Evolutionary conservation across 306 rosid species (phyloP).

Genomic region (Pyrus communis): DNA sequence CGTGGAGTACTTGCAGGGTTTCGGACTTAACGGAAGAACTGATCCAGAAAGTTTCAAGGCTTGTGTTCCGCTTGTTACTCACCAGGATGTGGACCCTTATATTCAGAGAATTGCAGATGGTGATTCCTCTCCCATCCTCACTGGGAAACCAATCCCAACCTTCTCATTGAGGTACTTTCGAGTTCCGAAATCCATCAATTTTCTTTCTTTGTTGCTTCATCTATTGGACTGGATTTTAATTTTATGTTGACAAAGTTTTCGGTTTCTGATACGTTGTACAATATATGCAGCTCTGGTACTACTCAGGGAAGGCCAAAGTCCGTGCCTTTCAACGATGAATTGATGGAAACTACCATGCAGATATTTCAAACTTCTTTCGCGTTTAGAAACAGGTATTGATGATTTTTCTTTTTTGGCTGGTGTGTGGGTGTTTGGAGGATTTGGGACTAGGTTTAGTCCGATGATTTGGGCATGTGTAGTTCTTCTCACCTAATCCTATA

Average conservation of each 20-base stretch:
- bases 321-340: conserved; percentile 81
- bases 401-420: neutral
- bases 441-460: neutral
- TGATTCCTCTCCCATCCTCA: conserved; percentile 57
- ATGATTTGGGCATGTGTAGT: neutral
- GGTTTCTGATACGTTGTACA: conserved; percentile 5
- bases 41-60: conserved; percentile 76
- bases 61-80: conserved; percentile 67
- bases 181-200: neutral
- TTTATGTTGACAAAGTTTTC: neutral
- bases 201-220: neutral
- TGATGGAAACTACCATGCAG: conserved; percentile 70
- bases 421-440: no score
- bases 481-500: neutral
- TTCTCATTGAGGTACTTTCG: conserved; percentile 62
- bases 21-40: conserved; percentile 70
- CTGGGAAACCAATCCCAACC: conserved; percentile 68
- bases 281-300: conserved; percentile 79
- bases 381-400: conserved; percentile 63
- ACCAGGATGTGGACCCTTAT: conserved; percentile 59
- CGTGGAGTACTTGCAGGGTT: conserved; percentile 60
- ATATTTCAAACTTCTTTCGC: conserved; percentile 78
- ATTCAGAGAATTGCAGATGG: conserved; percentile 71
- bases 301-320: conserved; percentile 79
- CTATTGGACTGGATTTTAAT: conserved; percentile 1